These are phyloP conservation scores for Apiospora aurea DNA, from an alignment of 2,329 filamentous ascomycete species.

Conservation along the genomic window DNA sequence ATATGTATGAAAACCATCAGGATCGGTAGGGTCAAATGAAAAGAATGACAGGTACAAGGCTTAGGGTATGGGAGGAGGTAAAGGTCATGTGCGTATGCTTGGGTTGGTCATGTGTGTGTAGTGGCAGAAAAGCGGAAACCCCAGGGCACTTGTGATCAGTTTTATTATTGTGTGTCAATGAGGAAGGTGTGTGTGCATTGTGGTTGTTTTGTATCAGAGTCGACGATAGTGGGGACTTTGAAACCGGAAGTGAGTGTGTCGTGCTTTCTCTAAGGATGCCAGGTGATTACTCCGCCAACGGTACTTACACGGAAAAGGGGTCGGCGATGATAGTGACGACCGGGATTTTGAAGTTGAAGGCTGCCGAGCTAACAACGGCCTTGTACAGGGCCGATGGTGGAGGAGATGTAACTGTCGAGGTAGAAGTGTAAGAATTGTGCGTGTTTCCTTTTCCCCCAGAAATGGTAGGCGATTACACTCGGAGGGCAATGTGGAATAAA, in stretches of 20 bases:
- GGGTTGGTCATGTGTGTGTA: conserved; percentile 1
- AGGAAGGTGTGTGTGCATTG: neutral
- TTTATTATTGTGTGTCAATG: neutral
- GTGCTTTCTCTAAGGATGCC: neutral
- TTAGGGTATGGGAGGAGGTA: neutral
- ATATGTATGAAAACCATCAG: neutral
- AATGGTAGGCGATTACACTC: neutral
- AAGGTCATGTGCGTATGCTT: neutral
- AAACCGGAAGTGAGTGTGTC: neutral
- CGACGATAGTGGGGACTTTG: too few relatives aligned
- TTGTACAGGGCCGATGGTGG: too few relatives aligned
- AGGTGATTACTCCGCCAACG: conserved; percentile 1
- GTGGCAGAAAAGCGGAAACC: neutral
- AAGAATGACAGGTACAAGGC: neutral
- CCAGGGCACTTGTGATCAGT: neutral
- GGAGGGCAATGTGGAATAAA: neutral
- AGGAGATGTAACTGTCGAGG: too few relatives aligned
- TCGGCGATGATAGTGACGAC: neutral
- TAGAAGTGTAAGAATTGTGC: too few relatives aligned
- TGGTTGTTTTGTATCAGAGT: too few relatives aligned
- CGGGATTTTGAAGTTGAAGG: neutral
- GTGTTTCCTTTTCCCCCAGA: too few relatives aligned
- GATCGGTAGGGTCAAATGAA: neutral
- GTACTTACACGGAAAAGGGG: neutral
- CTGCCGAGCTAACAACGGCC: too few relatives aligned